Base-by-base conservation (phyloP, 2,329 filamentous ascomycete genomes). In the Monilinia aucupariae region DNA sequence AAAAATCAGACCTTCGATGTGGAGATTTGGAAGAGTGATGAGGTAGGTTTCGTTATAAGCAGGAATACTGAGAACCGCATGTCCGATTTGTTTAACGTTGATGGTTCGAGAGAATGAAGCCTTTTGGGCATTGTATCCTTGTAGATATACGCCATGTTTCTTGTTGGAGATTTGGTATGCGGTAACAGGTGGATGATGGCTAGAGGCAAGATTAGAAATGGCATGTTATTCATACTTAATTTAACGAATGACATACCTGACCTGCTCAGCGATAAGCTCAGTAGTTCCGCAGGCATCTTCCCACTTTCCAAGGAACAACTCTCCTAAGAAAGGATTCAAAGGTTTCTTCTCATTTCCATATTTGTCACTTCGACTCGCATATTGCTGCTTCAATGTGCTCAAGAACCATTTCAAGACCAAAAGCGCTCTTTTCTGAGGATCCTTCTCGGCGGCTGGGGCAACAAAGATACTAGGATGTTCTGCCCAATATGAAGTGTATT, bases 341-440 rank as follows among this genome's bases (percentile, higher is more conserved):
- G 93, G 93, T 81, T 97, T 99, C 85, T 97, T 97, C 81, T 97
- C 93, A 73, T 91, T 94, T 56, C 91, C 92, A 67, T 82, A 86
- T 70, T 86, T 79, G 70, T 97, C 92, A 74, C 90, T 96, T 64
- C 83, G 82, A 72, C 81, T 85, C 64, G 84, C 84, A 71, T 87
- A 86, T 75, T 96, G 91, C 76, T 96, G 91, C 79, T 94, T 96
- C 59, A 97, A 81, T 4, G 92, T 96, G 72, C 87, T 92, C 62
- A 97, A 78, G 78, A 97, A 97, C 93, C 93, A 97, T 77, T 93
- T 96, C 71, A 97, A 80, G n/a, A 97, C 93, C 41, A 93, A 81
- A 68, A 96, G 78, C 25, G 91, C 88, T 66, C 93, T 86, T 79
- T 91, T 94, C 71, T 89, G 85, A 0, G 92, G 84, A 74, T 96